Percentiles rank a stretch among this genome's conserved stretches.
These are phyloP conservation scores for Acrasis kona DNA, from an alignment of 78 protist genomes.

Conservation along the genomic window DNA sequence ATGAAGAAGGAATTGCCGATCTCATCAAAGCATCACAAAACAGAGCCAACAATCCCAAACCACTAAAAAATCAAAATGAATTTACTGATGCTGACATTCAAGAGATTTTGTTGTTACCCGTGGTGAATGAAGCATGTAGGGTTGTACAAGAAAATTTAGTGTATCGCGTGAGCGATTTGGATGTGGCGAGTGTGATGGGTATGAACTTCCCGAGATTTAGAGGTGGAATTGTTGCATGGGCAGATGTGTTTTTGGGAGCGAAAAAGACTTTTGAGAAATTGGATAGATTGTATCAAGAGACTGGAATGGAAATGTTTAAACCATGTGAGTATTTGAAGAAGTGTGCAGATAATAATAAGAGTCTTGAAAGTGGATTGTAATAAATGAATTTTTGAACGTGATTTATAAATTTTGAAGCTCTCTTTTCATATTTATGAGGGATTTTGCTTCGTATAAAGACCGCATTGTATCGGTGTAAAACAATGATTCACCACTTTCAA, in stretches of 20 bases:
- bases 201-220: slow-evolving; percentile 30
- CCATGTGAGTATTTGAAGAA: slow-evolving; percentile 45
- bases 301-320: slow-evolving; percentile 32
- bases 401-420: too few species aligned
- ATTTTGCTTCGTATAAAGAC: too few species aligned
- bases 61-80: too few species aligned
- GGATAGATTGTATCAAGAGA: background rate
- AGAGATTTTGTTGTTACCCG: slow-evolving; percentile 20
- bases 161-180: slow-evolving; percentile 26
- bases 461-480: too few species aligned
- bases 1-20: background rate
- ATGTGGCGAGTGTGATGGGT: slow-evolving; percentile 35
- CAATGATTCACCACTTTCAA: too few species aligned
- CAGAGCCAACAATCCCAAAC: background rate
- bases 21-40: background rate
- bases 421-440: too few species aligned
- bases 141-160: slow-evolving; percentile 22
- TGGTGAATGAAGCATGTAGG: slow-evolving; percentile 35
- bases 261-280: slow-evolving; percentile 18
- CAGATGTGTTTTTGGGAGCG: slow-evolving; percentile 41
- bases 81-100: slow-evolving; percentile 29
- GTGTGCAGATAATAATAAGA: slow-evolving; percentile 29
- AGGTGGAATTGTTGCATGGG: slow-evolving; percentile 18
- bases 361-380: too few species aligned
- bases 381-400: too few species aligned